Conservation (phyloP, 306 rosid species). For the Senna siamea region DNA sequence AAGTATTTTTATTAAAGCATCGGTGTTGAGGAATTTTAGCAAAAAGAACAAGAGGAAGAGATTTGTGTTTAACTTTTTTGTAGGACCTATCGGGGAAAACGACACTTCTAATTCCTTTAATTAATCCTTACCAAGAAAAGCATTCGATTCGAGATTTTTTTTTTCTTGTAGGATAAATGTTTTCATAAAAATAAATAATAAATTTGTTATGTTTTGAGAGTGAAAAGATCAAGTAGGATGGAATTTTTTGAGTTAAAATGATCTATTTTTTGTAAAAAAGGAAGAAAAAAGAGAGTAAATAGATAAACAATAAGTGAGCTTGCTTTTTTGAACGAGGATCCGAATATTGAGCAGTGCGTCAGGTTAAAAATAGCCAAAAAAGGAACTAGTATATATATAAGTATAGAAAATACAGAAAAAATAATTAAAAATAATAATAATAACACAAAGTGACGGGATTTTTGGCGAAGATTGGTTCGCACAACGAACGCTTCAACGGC, state of each 20-base stretch:
- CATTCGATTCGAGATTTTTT: not conserved
- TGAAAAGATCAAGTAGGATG: not conserved
- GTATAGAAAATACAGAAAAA: not conserved
- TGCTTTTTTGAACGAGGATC: not conserved
- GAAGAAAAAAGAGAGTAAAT: not conserved
- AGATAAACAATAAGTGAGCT: too few species aligned
- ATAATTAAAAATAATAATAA: slow-evolving; percentile 1
- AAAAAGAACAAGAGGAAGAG: not conserved
- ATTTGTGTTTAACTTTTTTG: not conserved
- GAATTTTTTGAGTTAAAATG: not conserved
- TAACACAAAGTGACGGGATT: slow-evolving; percentile 29
- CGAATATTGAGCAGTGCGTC: slow-evolving; percentile 33
- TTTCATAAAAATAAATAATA: too few species aligned
- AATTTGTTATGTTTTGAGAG: not conserved
- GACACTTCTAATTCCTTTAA: not conserved
- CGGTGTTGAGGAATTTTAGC: not conserved
- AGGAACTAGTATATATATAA: not conserved
- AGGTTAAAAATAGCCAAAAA: not conserved
- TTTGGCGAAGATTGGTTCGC: slow-evolving; percentile 67
- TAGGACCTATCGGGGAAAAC: not conserved
- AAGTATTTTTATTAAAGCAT: not conserved
- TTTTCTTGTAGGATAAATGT: too few species aligned
- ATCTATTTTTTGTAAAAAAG: not conserved
- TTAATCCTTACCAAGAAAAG: not conserved
- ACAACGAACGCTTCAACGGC: slow-evolving; percentile 97